Conservation (phyloP, 768 basidiomycete genomes). For the Termitomyces sp. region DNA sequence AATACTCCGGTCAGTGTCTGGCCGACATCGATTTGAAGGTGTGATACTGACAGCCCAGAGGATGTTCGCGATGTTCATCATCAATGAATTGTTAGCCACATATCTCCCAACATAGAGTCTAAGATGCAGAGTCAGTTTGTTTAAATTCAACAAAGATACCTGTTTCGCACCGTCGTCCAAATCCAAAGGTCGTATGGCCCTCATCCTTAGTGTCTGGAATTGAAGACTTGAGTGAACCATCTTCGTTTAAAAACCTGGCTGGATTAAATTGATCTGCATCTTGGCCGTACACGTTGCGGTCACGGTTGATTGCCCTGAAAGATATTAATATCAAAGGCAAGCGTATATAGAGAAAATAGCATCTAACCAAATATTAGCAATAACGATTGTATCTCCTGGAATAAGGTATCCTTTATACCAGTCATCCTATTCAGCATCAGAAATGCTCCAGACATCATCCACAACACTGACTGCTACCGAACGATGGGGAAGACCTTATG, state of each 20-base stretch:
- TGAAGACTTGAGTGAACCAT: not conserved
- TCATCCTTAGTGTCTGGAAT: not conserved
- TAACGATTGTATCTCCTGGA: not conserved
- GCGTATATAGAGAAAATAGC: not conserved
- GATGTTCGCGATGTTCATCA: not conserved
- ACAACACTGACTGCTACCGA: not conserved
- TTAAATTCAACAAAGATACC: not conserved
- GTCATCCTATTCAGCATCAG: not conserved
- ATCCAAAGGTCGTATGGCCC: not conserved
- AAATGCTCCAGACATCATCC: not conserved
- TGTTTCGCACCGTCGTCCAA: not conserved
- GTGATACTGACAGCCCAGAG: not conserved
- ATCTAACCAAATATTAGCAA: not conserved
- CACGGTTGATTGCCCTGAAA: not conserved
- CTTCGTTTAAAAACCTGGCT: not conserved
- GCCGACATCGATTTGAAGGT: not conserved
- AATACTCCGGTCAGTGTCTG: not conserved
- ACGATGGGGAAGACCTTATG: not conserved
- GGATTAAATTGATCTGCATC: not conserved
- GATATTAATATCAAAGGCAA: not conserved
- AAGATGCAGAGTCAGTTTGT: not conserved
- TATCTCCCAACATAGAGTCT: not conserved
- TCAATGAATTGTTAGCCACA: not conserved
- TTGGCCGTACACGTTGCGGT: not conserved
- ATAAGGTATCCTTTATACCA: not conserved